These are phyloP conservation scores for Aspergillus bombycis DNA, from an alignment of 2,329 filamentous ascomycete genomes.

Conservation along the genomic window DNA sequence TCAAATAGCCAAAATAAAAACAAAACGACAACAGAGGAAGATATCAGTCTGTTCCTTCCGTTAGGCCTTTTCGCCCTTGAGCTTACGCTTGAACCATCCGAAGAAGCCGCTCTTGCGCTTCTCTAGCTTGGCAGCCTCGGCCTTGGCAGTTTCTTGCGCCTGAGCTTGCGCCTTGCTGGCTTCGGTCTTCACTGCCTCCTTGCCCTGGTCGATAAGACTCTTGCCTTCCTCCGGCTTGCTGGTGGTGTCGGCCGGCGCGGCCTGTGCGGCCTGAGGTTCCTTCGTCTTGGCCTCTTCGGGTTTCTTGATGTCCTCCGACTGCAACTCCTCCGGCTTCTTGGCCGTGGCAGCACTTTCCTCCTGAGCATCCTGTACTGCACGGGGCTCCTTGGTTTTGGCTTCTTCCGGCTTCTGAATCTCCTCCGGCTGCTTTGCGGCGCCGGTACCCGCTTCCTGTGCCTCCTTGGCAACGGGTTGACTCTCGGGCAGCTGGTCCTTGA, in stretches of 20 bases:
- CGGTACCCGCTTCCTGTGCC: neutral
- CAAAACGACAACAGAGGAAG: neutral
- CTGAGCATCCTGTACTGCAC: neutral
- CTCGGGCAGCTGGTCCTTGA: slow-evolving; percentile 1
- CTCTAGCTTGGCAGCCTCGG: slow-evolving; percentile 21
- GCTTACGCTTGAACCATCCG: slow-evolving; percentile 30
- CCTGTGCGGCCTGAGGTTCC: slow-evolving; percentile 11
- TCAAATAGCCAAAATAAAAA: slow-evolving; percentile 3
- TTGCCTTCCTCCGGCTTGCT: slow-evolving; percentile 21
- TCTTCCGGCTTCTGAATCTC: slow-evolving; percentile 13
- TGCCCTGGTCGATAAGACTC: slow-evolving; percentile 11
- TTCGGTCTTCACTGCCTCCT: slow-evolving; percentile 15
- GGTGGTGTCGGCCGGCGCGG: slow-evolving; percentile 1
- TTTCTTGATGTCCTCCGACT: slow-evolving; percentile 15
- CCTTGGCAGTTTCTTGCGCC: slow-evolving; percentile 12
- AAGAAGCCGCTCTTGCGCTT: slow-evolving; percentile 32
- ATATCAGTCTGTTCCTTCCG: neutral
- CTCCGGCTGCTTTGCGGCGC: slow-evolving; percentile 1
- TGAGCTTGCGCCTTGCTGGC: slow-evolving; percentile 15
- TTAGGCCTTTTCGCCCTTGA: slow-evolving; percentile 1
- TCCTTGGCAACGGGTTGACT: neutral
- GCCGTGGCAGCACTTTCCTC: neutral
- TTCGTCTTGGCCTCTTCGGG: slow-evolving; percentile 15
- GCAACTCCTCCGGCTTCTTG: slow-evolving; percentile 7
- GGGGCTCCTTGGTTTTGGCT: slow-evolving; percentile 4